Conservation (phyloP, 225 moss, liverwort and hornwort genomes). For the Sphagnum tenellum region DNA sequence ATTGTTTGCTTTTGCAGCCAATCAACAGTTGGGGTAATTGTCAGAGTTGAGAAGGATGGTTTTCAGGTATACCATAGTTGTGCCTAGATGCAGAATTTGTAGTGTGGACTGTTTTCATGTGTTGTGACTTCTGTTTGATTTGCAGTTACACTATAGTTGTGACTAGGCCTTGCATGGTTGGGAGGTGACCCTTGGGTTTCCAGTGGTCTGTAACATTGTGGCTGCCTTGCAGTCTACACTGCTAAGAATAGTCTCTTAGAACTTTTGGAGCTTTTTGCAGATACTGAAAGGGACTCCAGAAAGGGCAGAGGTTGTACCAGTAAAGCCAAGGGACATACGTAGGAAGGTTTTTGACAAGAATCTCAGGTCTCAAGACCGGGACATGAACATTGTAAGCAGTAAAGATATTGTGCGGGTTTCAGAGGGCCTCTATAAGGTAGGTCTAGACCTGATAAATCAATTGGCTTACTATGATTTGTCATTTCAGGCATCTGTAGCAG, state of each 20-base stretch:
- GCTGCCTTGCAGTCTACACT: background rate
- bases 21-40: slow-evolving; percentile 78
- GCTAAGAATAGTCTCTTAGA: too few relatives aligned
- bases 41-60: slow-evolving; percentile 85
- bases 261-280: slow-evolving; percentile 15
- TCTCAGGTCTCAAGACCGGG: slow-evolving; percentile 57
- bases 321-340: slow-evolving; percentile 82
- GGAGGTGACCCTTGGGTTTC: too few relatives aligned
- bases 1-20: slow-evolving; percentile 46
- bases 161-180: too few relatives aligned
- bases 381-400: slow-evolving; percentile 58
- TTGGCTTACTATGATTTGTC: background rate
- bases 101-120: too few relatives aligned
- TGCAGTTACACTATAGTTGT: too few relatives aligned
- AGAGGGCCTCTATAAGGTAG: slow-evolving; percentile 80
- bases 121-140: too few relatives aligned
- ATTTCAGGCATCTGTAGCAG: too few relatives aligned
- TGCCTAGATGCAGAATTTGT: too few relatives aligned
- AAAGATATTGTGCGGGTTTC: slow-evolving; percentile 82
- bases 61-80: slow-evolving; percentile 37
- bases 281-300: slow-evolving; percentile 84
- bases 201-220: background rate
- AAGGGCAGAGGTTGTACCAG: slow-evolving; percentile 71
- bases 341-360: slow-evolving; percentile 76
- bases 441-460: background rate